Base-by-base conservation (phyloP, 163 green algal species). In the Chloromonas sp. region DNA sequence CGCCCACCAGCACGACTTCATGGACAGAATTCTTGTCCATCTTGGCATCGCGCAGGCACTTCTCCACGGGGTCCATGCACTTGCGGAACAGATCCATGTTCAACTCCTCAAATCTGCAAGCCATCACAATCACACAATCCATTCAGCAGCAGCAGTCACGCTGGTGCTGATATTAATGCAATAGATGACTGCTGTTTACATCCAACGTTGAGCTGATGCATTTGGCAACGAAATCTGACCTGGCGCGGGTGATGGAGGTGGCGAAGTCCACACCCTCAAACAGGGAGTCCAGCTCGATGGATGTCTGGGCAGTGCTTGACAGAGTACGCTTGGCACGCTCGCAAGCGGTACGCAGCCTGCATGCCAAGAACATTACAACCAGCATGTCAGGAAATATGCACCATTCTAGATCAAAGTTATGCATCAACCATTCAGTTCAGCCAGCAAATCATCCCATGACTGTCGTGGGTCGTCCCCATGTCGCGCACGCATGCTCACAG, bases 31-130 rank as follows among this genome's bases (percentile, higher is more conserved):
- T 15, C 82, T 88, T 88, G 82, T 88, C 91, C 77, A 97, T 86
- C 95, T 99, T 99, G 89, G 95, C 90, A 86, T 99, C 97, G 59
- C 93, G 91, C 82, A 99, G 86, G 88, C 90, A 93, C 88, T 95
- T 96, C 92, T 98, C 96, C 1, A 99, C 97, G 59, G 97, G 96
- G 84, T 99, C 96, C 96, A 99, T 99, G 95, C 97, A 99, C 94
- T 98, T 98, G 84, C 96, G 86, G 88, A 91, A 91, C 79, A 91
- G 81, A 81, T 91, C 97, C 94, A 98, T 98, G 94, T 96, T 97
- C 60, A 99, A 91, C 93, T 99, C 97, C 93, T 96, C 94, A 87
- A 98, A 98, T 14, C 81, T 82, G 78, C 1, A 36, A 36, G 36
- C 36, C 36, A 36, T 36, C 36, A 36, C 36, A 36, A 36, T 36